Base-by-base conservation (phyloP, 805 yeast species). In the Lipomyces sp. region DNA sequence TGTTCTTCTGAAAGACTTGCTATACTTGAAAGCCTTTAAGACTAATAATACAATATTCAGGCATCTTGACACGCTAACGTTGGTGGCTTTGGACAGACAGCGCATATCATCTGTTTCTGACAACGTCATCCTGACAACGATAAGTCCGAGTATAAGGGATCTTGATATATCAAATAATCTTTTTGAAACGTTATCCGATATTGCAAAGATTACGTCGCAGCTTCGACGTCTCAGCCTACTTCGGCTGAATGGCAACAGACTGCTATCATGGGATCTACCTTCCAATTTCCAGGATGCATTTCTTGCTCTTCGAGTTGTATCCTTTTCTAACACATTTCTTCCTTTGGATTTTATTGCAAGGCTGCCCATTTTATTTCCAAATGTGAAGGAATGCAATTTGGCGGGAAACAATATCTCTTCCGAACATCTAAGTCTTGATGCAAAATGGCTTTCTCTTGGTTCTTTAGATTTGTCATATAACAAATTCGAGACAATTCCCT, bases 131-230 rank as follows among this genome's bases (percentile, higher is more conserved):
- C 37, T 51, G 33, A 10, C 34, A 2, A 14, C 47, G 1, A 38
- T 67, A 6, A 43, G 55, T 26, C 42, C 44, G 2, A 19, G 23
- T 18, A 39, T 58, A 43, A 47, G 39, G 31, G 68, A 66, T 21
- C 68, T 88, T 35, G 86, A 84, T 65, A 57, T 88, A 43, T 75
- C 87, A 11, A 77, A 68, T 62, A 84, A 86, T 63, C 65, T 84
- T 42, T 65, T 86, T 36, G 61, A 63, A 19, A 67, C 72, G 45
- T 61, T 81, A 51, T 47, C 61, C 0, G 68, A 65, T 1, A 61
- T 84, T 0, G 60, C 72, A 45, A 55, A 61, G 1, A 64, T 83
- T 13, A 51, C 76, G 0, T 47, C 58, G 2, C 49, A 59, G 2
- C 54, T 82, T 29, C 71, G 74, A 0, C 50, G 53, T 0, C 55